Conservation (phyloP, 306 rosid species). For the Sophora flavescens region DNA sequence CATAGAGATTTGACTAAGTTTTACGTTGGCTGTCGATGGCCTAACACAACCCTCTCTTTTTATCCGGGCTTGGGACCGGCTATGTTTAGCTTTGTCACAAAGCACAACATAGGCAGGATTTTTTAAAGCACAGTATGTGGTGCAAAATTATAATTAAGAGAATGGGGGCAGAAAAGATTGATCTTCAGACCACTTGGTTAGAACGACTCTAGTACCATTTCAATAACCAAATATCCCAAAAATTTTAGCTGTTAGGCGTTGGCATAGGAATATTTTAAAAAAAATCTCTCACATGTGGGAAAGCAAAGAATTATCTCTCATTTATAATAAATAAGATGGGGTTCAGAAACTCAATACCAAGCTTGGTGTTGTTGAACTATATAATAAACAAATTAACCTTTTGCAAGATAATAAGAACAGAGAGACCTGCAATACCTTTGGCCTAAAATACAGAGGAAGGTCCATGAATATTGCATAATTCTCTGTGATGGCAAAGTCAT, state of each 20-base stretch:
- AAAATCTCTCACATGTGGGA: not conserved
- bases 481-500: conserved; percentile 94
- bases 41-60: too few species aligned
- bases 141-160: not conserved
- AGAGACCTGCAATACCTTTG: conserved; percentile 69
- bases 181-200: not conserved
- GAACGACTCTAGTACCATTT: not conserved
- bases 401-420: conserved; percentile 21
- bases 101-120: too few species aligned
- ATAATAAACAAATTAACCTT: not conserved
- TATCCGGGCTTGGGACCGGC: too few species aligned
- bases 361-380: conserved; percentile 19
- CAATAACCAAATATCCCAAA: not conserved
- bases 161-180: not conserved
- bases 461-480: conserved; percentile 91
- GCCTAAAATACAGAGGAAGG: conserved; percentile 85
- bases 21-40: too few species aligned
- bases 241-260: not conserved
- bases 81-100: too few species aligned
- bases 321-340: conserved; percentile 2
- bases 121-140: not conserved
- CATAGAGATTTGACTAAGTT: too few species aligned
- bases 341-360: conserved; percentile 5
- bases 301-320: not conserved
- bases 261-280: not conserved